Percentiles rank a stretch among this genome's conserved stretches.
phyloP scores from a whole-genome alignment of 306 rosid species.

The Lablab purpureus region DNA sequence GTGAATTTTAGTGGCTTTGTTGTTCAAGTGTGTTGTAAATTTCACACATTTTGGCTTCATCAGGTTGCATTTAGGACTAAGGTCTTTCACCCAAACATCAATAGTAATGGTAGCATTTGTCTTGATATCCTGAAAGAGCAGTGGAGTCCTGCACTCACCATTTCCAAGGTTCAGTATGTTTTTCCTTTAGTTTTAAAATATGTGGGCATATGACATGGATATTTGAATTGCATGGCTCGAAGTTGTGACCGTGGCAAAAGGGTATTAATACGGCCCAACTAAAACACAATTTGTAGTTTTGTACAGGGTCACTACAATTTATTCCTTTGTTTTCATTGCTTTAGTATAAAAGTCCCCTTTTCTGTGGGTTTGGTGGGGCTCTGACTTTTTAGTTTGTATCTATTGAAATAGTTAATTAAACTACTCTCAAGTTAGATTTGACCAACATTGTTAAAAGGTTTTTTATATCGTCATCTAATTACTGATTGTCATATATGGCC shows the following conservation, averaged over 20 bases:
- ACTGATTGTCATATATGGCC: background rate
- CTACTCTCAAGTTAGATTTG: background rate
- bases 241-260: background rate
- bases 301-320: background rate
- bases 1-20: background rate
- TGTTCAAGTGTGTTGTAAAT: slow-evolving; percentile 21
- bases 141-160: slow-evolving; percentile 83
- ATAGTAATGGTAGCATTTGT: slow-evolving; percentile 82
- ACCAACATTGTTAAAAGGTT: background rate
- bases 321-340: background rate
- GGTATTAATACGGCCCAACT: background rate
- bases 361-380: background rate
- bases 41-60: background rate
- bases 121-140: slow-evolving; percentile 80
- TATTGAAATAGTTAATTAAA: background rate
- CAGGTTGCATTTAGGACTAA: slow-evolving; percentile 86
- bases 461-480: background rate
- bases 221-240: background rate
- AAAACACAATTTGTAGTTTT: background rate
- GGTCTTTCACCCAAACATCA: slow-evolving; percentile 79
- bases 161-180: slow-evolving; percentile 61
- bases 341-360: background rate
- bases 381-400: background rate
- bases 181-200: background rate
- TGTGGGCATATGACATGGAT: background rate